Base-by-base conservation (phyloP, 2,329 filamentous ascomycete genomes). In the Tolypocladium cylindrosporum region DNA sequence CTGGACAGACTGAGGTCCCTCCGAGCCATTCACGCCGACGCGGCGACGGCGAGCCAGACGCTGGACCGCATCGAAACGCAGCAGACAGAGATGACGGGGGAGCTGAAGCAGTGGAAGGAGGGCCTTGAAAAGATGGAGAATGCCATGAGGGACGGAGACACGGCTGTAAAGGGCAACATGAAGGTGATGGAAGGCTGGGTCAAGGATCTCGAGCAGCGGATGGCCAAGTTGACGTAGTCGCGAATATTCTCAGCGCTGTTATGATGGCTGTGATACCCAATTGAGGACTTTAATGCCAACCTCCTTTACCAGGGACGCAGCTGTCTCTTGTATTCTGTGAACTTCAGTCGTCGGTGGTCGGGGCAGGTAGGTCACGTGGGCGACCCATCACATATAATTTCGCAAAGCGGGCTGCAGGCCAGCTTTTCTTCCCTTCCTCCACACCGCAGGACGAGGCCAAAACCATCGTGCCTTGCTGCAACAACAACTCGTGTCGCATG, bases 171-270 rank as follows among this genome's bases (percentile, higher is more conserved):
- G 63, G 83, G 80, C 55, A 99, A 99, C 72, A 86, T 92, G 72
- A 86, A 88, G 65, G 81, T 89, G n/a, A 87, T 97, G 61, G 89
- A 93, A 64, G 85, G 84, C 45, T 97, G 92, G 91, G 90, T 97
- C 5, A 90, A 89, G 71, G 90, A 88, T 58, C 74, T 99, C 57
- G 93, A 97, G 75, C 82, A 79, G 66, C 88, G 89, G 72, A 80
- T 97, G 71, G 80, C 80, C 60, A 80, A 80, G 64, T 71, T 88
- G 68, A 76, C 77, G 59, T 71, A 67, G 63, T 55, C 42, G 52
- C 61, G 65, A 21, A 24, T 4, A 37, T 5, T 19, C 41, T 53
- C 24, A 13, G 42, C 24, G 51, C 36, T n/a, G 14, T 41, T 39
- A 19, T 54, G n/a, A 57, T 31, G 27, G 40, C 39, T 21, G n/a